phyloP scores from a whole-genome alignment of 78 protist genomes.

The Emiliania huxleyi region DNA sequence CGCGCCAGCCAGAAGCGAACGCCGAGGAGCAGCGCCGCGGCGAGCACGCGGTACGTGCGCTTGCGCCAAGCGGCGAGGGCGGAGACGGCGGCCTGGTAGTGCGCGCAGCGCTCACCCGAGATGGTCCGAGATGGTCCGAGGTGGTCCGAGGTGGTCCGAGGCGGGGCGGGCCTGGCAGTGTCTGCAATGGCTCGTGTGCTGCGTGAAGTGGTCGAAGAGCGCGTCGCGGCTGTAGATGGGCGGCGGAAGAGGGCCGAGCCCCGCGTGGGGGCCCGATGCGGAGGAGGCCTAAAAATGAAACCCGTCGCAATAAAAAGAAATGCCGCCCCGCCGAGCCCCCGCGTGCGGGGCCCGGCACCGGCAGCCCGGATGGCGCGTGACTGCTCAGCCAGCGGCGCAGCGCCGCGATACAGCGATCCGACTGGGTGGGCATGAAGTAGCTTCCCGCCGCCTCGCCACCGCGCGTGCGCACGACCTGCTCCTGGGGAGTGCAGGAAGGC shows the following conservation, averaged over 20 bases:
- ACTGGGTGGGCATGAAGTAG: background rate
- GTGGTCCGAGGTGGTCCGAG: too few relatives aligned
- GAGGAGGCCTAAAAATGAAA: too few relatives aligned
- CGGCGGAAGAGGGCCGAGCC: background rate
- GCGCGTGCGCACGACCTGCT: background rate
- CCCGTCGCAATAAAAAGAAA: too few relatives aligned
- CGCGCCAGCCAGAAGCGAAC: background rate
- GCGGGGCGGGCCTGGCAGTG: background rate
- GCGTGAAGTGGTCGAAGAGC: background rate
- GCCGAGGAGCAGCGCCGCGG: background rate
- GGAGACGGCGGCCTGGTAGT: background rate
- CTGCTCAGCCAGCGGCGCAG: background rate
- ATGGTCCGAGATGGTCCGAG: too few relatives aligned
- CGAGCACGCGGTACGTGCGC: background rate
- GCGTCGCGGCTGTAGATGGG: background rate
- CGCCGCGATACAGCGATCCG: background rate
- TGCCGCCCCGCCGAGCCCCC: too few relatives aligned
- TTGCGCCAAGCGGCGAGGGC: background rate
- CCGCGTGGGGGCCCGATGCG: too few relatives aligned
- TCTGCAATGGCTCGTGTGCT: background rate
- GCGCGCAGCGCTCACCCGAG: background rate
- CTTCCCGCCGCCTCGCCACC: background rate
- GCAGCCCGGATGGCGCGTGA: too few relatives aligned
- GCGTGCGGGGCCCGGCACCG: too few relatives aligned
- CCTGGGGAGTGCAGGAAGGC: background rate